Percentiles rank a stretch among this genome's conserved stretches.
Evolutionary conservation across 2,329 filamentous ascomycete species (phyloP).

Genomic region (Pseudocercospora pini-densiflorae): DNA sequence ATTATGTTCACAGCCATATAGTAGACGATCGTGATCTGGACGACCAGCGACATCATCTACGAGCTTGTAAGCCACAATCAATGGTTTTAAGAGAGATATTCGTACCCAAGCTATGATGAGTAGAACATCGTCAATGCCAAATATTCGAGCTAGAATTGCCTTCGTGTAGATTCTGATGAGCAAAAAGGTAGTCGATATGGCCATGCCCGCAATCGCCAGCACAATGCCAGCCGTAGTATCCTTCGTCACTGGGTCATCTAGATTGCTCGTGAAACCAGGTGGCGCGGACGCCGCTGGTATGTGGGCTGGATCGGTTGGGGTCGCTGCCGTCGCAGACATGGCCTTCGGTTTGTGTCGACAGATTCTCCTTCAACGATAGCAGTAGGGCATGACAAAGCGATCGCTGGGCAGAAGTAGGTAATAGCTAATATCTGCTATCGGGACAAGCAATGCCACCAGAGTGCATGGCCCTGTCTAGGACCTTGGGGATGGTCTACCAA

Average conservation of each 20-base stretch:
- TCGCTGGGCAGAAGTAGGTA: background rate
- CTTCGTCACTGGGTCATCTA: constrained; percentile 17
- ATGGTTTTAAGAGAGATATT: background rate
- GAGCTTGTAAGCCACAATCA: background rate
- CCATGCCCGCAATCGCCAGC: constrained; percentile 21
- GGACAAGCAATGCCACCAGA: background rate
- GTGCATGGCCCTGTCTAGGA: background rate
- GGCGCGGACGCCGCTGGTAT: constrained; percentile 20
- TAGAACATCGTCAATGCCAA: constrained; percentile 24
- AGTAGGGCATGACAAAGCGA: background rate
- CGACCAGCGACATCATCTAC: constrained; percentile 20
- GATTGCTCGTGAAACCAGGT: constrained; percentile 20
- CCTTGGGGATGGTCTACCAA: background rate
- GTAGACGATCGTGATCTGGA: constrained; percentile 22
- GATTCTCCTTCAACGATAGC: background rate
- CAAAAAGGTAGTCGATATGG: constrained; percentile 20
- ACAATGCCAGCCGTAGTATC: constrained; percentile 12
- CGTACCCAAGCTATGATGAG: constrained; percentile 24
- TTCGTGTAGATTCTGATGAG: constrained; percentile 24
- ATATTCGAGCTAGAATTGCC: constrained; percentile 20
- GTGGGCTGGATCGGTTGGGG: constrained; percentile 3
- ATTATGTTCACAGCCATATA: constrained; percentile 12
- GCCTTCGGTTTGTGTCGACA: background rate
- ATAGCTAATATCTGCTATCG: background rate
- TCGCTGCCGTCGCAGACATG: background rate